Evolutionary conservation across 441 rosid genomes (phyloP).

Genomic region (Lepidium campestre): DNA sequence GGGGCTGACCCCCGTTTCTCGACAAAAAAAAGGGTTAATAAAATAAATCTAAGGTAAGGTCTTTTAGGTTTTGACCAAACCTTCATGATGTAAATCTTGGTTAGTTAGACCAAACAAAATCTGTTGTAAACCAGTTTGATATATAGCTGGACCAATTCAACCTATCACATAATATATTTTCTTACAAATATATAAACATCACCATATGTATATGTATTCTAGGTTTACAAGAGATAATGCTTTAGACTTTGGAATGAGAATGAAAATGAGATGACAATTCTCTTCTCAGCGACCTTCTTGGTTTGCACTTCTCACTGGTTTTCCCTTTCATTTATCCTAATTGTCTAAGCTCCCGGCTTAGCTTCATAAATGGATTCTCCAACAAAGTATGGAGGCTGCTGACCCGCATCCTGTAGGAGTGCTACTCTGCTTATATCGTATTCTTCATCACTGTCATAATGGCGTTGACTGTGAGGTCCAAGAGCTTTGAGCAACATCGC

Average conservation of each 20-base stretch:
- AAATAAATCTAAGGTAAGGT: too few relatives aligned
- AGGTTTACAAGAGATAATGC: background rate
- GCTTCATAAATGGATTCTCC: constrained; percentile 61
- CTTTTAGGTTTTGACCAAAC: too few relatives aligned
- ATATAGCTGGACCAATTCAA: too few relatives aligned
- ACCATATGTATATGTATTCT: constrained; percentile 1
- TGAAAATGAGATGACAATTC: background rate
- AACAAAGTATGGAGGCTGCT: constrained; percentile 49
- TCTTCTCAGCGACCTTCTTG: constrained; percentile 1
- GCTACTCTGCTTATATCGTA: constrained; percentile 47
- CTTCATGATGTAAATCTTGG: too few relatives aligned
- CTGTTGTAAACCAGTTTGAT: too few relatives aligned
- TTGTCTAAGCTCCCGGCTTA: constrained; percentile 43
- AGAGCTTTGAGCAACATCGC: constrained; percentile 69
- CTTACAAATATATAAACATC: background rate
- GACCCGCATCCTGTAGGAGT: constrained; percentile 48
- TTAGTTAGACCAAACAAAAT: too few relatives aligned
- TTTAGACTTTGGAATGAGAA: background rate
- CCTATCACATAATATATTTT: background rate
- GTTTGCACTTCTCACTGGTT: constrained; percentile 15
- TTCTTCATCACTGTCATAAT: constrained; percentile 74
- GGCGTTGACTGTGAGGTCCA: constrained; percentile 45
- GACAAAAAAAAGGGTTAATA: too few relatives aligned
- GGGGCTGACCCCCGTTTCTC: too few relatives aligned
- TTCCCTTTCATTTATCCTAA: constrained; percentile 54